A percentile compares a stretch with the other conserved stretches of the same genome.
Evolutionary conservation across 306 rosid genomes (phyloP).

Genomic region (Quercus mongolica): DNA sequence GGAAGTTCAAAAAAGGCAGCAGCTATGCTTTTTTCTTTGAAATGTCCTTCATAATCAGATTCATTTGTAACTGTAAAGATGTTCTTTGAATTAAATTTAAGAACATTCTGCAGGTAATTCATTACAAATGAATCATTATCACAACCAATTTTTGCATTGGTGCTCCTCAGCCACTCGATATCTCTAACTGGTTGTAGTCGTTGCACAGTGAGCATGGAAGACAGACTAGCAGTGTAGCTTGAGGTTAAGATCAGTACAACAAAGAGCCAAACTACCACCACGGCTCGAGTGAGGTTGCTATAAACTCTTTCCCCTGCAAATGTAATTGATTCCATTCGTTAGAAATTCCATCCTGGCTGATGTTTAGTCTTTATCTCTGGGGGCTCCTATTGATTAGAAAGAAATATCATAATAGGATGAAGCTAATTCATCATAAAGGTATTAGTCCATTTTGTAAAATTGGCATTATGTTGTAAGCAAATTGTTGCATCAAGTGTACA

Average conservation of each 20-base stretch:
- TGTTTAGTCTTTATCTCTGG: too few relatives aligned
- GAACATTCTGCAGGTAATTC: background rate
- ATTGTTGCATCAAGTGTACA: too few relatives aligned
- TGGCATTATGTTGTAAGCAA: too few relatives aligned
- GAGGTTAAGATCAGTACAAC: slow-evolving; percentile 53
- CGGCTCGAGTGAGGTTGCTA: slow-evolving; percentile 43
- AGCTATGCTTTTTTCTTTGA: background rate
- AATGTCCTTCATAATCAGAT: background rate
- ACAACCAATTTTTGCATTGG: slow-evolving; percentile 45
- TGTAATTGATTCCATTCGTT: background rate
- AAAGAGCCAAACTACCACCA: slow-evolving; percentile 54
- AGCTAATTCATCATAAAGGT: too few relatives aligned
- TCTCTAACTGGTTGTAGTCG: slow-evolving; percentile 24
- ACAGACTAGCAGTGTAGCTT: slow-evolving; percentile 72
- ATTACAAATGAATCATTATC: slow-evolving; percentile 27
- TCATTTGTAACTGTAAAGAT: background rate
- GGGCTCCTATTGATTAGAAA: too few relatives aligned
- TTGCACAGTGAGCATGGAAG: slow-evolving; percentile 64
- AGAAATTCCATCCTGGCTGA: background rate
- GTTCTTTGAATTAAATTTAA: background rate
- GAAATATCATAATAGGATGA: too few relatives aligned
- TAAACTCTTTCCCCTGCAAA: slow-evolving; percentile 46
- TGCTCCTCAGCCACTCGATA: slow-evolving; percentile 35
- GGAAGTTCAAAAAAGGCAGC: slow-evolving; percentile 74
- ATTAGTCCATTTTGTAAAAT: too few relatives aligned